A percentile compares a stretch with the other conserved stretches of the same genome.
These are phyloP conservation scores for Dendrocalamus sinicus DNA, from an alignment of 176 grass and related monocot species.

Conservation along the genomic window DNA sequence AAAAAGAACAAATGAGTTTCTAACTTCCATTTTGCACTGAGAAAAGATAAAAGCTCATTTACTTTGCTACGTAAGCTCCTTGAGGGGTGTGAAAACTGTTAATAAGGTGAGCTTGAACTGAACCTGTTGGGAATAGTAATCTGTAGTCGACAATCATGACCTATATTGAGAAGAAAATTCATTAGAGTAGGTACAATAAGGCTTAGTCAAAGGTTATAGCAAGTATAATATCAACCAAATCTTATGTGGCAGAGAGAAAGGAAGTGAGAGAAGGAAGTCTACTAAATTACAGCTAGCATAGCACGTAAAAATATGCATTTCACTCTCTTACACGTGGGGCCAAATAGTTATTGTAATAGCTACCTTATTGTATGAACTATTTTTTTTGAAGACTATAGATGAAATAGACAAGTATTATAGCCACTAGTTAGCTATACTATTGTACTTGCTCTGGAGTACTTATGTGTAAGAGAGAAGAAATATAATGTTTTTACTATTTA, in stretches of 20 bases:
- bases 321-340: no score
- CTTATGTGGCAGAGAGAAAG: no score
- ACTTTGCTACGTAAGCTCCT: conserved; percentile 66
- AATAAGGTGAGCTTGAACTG: conserved; percentile 65
- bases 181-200: not conserved
- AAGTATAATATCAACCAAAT: no score
- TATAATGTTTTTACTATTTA: not conserved
- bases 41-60: not conserved
- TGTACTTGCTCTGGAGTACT: not conserved
- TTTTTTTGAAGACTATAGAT: no score
- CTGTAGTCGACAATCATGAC: conserved; percentile 69
- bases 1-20: not conserved
- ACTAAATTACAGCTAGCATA: no score
- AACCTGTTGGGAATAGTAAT: conserved; percentile 69
- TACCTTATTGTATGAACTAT: no score
- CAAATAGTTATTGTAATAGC: no score
- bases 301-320: no score
- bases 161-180: conserved; percentile 27
- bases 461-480: not conserved
- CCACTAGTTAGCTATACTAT: no score
- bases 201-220: no score
- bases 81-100: conserved; percentile 77
- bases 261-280: no score
- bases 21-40: not conserved
- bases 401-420: no score